These are phyloP conservation scores for Suillus variegatus DNA, from an alignment of 768 basidiomycete species.

Conservation along the genomic window DNA sequence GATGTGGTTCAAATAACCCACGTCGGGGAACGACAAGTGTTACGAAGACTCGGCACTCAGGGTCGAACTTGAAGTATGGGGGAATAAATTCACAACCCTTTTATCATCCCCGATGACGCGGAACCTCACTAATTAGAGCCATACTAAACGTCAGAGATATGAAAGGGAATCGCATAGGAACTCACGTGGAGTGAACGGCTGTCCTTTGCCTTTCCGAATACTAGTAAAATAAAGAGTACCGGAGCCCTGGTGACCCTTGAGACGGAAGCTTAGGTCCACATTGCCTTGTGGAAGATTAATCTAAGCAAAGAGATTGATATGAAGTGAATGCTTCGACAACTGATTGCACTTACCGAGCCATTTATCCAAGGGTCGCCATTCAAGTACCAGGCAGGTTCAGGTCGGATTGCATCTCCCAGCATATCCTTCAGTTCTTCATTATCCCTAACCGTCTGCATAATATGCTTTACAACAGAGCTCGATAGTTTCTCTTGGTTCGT, in stretches of 20 bases:
- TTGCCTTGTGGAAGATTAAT: slow-evolving; percentile 75
- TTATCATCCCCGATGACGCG: slow-evolving; percentile 68
- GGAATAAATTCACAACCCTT: slow-evolving; percentile 38
- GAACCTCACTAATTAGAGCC: slow-evolving; percentile 53
- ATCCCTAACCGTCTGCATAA: slow-evolving; percentile 60
- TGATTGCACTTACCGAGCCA: slow-evolving; percentile 54
- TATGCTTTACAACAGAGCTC: slow-evolving; percentile 69
- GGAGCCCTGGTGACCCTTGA: slow-evolving; percentile 72
- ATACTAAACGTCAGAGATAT: not conserved
- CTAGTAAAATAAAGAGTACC: slow-evolving; percentile 86
- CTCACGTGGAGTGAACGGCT: slow-evolving; percentile 65
- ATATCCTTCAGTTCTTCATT: slow-evolving; percentile 49
- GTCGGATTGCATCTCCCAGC: slow-evolving; percentile 58
- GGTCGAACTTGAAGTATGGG: slow-evolving; percentile 11
- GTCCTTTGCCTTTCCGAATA: slow-evolving; percentile 73
- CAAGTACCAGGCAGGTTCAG: slow-evolving; percentile 49
- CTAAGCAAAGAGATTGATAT: slow-evolving; percentile 35
- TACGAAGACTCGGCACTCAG: not conserved
- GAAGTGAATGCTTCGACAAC: not conserved
- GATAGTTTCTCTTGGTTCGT: slow-evolving; percentile 80
- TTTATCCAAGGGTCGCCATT: slow-evolving; percentile 74
- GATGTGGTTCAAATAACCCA: not conserved
- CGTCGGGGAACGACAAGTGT: not conserved
- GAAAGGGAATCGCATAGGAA: not conserved
- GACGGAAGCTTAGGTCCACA: slow-evolving; percentile 74